Base-by-base conservation (phyloP, 495 filamentous ascomycete species). In the Polyplosphaeria fusca region DNA sequence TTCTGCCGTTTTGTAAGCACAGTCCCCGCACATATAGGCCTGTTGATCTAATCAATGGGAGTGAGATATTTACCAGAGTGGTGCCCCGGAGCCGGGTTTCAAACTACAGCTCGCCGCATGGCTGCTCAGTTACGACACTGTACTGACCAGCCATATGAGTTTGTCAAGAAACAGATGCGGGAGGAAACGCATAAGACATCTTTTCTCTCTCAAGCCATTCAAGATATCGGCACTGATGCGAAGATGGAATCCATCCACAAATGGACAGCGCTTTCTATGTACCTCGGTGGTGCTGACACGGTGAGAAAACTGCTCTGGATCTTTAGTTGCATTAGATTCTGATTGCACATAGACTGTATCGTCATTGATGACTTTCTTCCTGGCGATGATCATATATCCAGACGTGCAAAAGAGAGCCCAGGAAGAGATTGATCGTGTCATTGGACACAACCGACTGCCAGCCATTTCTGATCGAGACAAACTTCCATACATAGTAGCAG, bases 221-320 rank as follows among this genome's bases (percentile, higher is more conserved):
- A 72, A 48, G 46, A 67, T 0, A 48, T 60, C 0, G 60, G 64
- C 4, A 54, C 52, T 0, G 59, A 66, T 4, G 65, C 65, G 0
- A 65, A 75, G 23, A 67, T 68, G 14, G 66, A 74, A 27, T 58
- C 63, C 5, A 68, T 73, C 5, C 23, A 38, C 28, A 79, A 76
- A 52, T 77, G 73, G 74, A 64, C 74, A 16, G 75, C 80, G 3
- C 76, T 71, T n/a, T 74, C 74, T 0, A 60, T 86, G 0, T 78
- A 83, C 28, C 73, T 77, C 22, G 83, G 77, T 9, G 83, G 82
- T 4, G 77, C 79, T 19, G 83, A 86, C 59, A 85, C 81, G 5
- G 32, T 37, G n/a, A n/a, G n/a, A n/a, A 37, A 37, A n/a, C n/a
- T 37, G 9, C n/a, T 7, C n/a, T n/a, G 32, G 32, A 37, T 37